These are phyloP conservation scores for Albifimbria verrucaria DNA, from an alignment of 2,329 filamentous ascomycete species.

Conservation along the genomic window DNA sequence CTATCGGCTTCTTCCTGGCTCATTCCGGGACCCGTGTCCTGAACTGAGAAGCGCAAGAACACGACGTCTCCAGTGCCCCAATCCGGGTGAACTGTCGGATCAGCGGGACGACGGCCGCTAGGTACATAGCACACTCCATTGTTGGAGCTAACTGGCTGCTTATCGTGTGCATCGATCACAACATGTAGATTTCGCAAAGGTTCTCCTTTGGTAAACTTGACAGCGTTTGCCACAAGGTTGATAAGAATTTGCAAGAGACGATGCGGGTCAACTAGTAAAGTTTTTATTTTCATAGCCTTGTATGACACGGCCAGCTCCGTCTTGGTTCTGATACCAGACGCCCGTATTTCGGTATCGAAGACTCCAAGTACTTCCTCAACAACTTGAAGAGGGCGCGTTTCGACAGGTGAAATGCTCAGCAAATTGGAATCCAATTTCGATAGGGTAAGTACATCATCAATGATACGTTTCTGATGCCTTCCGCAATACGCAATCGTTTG, in stretches of 20 bases:
- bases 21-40: neutral
- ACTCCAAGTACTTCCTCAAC: neutral
- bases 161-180: neutral
- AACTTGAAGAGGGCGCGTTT: neutral
- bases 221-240: neutral
- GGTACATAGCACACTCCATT: neutral
- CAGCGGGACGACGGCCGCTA: neutral
- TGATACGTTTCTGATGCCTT: neutral
- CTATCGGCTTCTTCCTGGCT: neutral
- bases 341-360: neutral
- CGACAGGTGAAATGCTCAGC: neutral
- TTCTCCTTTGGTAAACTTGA: neutral
- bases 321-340: neutral
- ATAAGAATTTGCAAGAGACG: constrained; percentile 1
- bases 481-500: neutral
- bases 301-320: neutral
- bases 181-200: neutral
- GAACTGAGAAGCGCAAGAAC: neutral
- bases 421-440: neutral
- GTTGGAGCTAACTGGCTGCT: neutral
- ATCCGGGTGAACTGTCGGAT: neutral
- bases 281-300: neutral
- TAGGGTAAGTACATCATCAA: neutral
- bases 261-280: neutral
- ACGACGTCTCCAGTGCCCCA: neutral